Percentiles rank a stretch among this genome's conserved stretches.
Evolutionary conservation across 208 protist species (phyloP).

Genomic region (Tritrichomonas musculus): DNA sequence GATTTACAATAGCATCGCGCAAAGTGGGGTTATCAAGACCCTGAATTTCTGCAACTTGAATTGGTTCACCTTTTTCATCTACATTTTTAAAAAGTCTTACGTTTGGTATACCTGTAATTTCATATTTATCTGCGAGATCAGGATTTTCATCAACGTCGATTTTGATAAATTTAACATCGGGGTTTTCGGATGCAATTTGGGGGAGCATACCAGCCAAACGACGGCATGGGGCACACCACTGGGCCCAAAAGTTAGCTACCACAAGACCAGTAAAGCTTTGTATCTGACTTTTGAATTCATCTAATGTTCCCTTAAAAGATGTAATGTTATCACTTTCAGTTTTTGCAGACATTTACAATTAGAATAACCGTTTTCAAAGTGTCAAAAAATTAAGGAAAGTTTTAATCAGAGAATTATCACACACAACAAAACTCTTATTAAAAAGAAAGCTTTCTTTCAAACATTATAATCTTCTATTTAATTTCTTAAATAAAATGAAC

Average conservation of each 20-base stretch:
- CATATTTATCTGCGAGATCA: not conserved
- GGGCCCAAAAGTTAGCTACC: slow-evolving; percentile 11
- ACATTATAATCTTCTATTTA: no score
- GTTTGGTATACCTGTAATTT: slow-evolving; percentile 24
- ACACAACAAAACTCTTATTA: no score
- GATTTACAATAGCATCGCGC: not conserved
- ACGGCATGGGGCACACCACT: slow-evolving; percentile 31
- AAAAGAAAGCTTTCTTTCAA: no score
- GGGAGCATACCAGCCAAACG: slow-evolving; percentile 28
- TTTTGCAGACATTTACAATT: not conserved
- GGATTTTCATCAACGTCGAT: slow-evolving; percentile 32
- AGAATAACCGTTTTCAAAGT: no score
- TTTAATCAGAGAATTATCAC: no score
- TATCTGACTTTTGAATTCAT: not conserved
- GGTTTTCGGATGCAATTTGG: slow-evolving; percentile 25
- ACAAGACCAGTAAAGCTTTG: not conserved
- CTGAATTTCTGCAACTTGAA: not conserved
- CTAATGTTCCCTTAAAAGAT: not conserved
- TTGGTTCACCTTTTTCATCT: not conserved
- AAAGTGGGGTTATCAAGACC: not conserved
- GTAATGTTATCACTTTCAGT: not conserved
- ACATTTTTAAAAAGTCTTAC: slow-evolving; percentile 25
- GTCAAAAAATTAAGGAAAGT: no score
- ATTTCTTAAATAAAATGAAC: no score
- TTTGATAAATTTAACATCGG: not conserved